A percentile compares a stretch with the other conserved stretches of the same genome.
phyloP scores from a whole-genome alignment of 208 protist species.

The Wallacemonas rigidus region DNA sequence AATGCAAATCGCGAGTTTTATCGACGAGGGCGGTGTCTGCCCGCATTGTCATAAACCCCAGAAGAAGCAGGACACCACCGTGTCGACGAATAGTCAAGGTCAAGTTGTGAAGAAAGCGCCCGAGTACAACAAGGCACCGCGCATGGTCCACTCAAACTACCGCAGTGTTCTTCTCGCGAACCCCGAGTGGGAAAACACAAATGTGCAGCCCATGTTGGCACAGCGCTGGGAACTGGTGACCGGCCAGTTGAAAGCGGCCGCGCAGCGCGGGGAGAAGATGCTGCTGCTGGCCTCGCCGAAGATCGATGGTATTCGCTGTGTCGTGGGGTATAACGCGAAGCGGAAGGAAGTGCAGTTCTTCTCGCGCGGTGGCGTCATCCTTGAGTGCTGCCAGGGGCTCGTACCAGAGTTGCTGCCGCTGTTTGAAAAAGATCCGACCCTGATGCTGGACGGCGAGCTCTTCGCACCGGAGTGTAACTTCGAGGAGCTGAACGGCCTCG shows the following conservation, averaged over 20 bases:
- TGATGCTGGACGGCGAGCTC: constrained; percentile 88
- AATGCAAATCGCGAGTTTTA: constrained; percentile 66
- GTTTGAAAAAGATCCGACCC: constrained; percentile 67
- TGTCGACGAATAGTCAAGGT: constrained; percentile 23
- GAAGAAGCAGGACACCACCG: constrained; percentile 32
- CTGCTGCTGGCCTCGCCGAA: constrained; percentile 84
- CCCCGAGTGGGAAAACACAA: constrained; percentile 80
- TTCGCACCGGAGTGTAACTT: constrained; percentile 87
- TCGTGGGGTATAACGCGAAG: constrained; percentile 73
- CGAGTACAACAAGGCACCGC: constrained; percentile 64
- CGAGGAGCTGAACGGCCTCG: constrained; percentile 84
- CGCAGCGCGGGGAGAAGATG: constrained; percentile 23
- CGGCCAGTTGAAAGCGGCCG: constrained; percentile 35
- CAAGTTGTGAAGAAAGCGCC: constrained; percentile 28
- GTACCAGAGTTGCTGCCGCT: constrained; percentile 69
- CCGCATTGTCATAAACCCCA: constrained; percentile 77
- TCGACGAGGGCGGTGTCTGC: constrained; percentile 77
- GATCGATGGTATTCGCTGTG: constrained; percentile 90
- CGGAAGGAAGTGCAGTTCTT: constrained; percentile 79
- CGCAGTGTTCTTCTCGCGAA: constrained; percentile 75
- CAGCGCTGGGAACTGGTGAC: constrained; percentile 79
- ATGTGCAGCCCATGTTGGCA: constrained; percentile 90
- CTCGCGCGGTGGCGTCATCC: constrained; percentile 82
- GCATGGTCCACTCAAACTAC: constrained; percentile 89
- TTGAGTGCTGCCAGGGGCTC: constrained; percentile 83